These are phyloP conservation scores for Musa balbisiana DNA, from an alignment of 202 grass and related monocot genomes.

Conservation along the genomic window DNA sequence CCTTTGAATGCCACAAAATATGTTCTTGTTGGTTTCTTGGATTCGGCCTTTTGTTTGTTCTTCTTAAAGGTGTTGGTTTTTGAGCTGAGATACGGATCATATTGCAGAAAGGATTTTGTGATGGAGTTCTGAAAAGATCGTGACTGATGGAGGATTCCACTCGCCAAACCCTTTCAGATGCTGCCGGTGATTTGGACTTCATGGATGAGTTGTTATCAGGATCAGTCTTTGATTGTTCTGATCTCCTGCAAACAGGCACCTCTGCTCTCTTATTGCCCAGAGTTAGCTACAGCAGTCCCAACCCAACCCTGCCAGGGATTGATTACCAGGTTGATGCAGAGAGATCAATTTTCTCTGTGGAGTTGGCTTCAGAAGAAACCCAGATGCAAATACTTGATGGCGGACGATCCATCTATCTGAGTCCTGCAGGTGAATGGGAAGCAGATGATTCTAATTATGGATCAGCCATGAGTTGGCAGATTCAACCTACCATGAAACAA, in stretches of 20 bases:
- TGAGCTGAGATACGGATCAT: not conserved
- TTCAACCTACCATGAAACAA: slow-evolving; percentile 49
- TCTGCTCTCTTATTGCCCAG: slow-evolving; percentile 39
- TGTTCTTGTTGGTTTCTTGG: not conserved
- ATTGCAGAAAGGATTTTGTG: not conserved
- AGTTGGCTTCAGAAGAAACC: not conserved
- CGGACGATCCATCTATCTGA: not conserved
- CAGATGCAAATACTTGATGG: not conserved
- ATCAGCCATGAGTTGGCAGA: slow-evolving; percentile 4
- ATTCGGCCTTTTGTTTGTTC: too few relatives aligned
- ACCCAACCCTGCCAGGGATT: not conserved
- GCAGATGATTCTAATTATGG: not conserved
- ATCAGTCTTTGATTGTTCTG: slow-evolving; percentile 36
- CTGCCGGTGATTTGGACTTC: slow-evolving; percentile 45
- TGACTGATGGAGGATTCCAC: slow-evolving; percentile 28
- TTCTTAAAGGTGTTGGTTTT: too few relatives aligned
- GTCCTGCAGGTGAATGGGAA: not conserved
- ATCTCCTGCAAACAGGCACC: slow-evolving; percentile 28
- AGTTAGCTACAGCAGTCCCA: slow-evolving; percentile 29
- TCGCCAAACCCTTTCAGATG: slow-evolving; percentile 22
- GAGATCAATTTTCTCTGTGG: slow-evolving; percentile 1
- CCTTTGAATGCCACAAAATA: not conserved
- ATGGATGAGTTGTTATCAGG: slow-evolving; percentile 63
- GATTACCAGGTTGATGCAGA: slow-evolving; percentile 20
- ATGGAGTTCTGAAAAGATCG: slow-evolving; percentile 24